These are phyloP conservation scores for Corymbia calophylla DNA, from an alignment of 441 rosid genomes.

Conservation along the genomic window DNA sequence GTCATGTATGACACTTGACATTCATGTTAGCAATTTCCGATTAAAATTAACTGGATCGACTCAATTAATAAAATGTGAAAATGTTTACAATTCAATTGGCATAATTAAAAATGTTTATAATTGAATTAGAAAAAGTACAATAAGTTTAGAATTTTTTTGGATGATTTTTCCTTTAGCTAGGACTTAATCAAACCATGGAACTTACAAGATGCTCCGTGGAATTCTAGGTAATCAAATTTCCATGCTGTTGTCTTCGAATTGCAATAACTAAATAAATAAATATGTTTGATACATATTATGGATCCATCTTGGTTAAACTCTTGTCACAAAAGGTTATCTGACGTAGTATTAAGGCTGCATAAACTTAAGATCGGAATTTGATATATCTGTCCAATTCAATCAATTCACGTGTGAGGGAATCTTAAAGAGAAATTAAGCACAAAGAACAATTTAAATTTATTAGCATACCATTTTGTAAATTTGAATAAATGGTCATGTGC, in stretches of 20 bases:
- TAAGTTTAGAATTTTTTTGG: too few relatives aligned
- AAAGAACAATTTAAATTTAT: not conserved
- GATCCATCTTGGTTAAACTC: not conserved
- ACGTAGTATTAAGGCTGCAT: not conserved
- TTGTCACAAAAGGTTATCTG: not conserved
- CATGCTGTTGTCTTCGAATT: fast-evolving
- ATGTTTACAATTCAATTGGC: too few relatives aligned
- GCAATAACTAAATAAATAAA: not conserved
- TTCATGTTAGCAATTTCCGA: not conserved
- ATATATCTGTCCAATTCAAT: not conserved
- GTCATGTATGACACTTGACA: fast-evolving
- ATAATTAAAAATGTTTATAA: too few relatives aligned
- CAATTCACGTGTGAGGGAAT: not conserved
- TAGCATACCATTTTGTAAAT: not conserved
- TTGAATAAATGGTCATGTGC: not conserved
- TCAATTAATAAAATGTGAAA: too few relatives aligned
- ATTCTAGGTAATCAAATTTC: not conserved
- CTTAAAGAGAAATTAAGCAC: not conserved
- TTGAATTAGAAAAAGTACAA: too few relatives aligned
- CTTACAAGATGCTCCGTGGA: not conserved
- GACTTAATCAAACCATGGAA: not conserved
- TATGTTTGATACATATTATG: not conserved
- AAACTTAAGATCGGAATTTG: not conserved
- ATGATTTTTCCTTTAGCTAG: fast-evolving
- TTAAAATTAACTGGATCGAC: too few relatives aligned